A percentile compares a stretch with the other conserved stretches of the same genome.
Evolutionary conservation across 176 grass and related monocot species (phyloP).

Genomic region (Rhynchospora pubera): DNA sequence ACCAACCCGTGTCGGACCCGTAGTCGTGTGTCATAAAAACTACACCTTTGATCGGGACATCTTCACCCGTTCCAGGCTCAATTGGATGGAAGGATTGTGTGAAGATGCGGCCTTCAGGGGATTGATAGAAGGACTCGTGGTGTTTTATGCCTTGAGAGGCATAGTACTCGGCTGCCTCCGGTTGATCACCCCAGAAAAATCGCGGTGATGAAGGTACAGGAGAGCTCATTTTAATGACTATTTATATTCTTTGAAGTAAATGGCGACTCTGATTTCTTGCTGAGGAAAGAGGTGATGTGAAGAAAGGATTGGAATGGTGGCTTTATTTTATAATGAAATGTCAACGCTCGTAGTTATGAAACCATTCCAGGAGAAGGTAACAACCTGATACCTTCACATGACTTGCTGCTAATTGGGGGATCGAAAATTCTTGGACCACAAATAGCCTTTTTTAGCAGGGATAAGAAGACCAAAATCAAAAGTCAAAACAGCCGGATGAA

Average conservation of each 20-base stretch:
- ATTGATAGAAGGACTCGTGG: constrained; percentile 37
- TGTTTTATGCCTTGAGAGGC: constrained; percentile 39
- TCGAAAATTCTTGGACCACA: too few relatives aligned
- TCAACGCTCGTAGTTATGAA: too few relatives aligned
- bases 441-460: too few relatives aligned
- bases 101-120: constrained; percentile 45
- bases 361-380: too few relatives aligned
- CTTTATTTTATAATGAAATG: not conserved
- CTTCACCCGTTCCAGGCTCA: constrained; percentile 16
- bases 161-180: constrained; percentile 49
- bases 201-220: not conserved
- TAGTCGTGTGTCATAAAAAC: constrained; percentile 69
- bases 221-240: not conserved
- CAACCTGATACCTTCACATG: too few relatives aligned
- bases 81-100: constrained; percentile 65
- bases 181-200: constrained; percentile 60
- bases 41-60: constrained; percentile 34
- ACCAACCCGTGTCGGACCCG: constrained; percentile 58
- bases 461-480: too few relatives aligned
- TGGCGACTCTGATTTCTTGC: not conserved
- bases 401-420: too few relatives aligned
- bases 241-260: not conserved
- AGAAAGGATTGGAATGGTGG: not conserved
- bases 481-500: too few relatives aligned
- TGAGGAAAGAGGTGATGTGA: not conserved